These are phyloP conservation scores for Malus hybrid DNA, from an alignment of 331 rosid species.

Conservation along the genomic window DNA sequence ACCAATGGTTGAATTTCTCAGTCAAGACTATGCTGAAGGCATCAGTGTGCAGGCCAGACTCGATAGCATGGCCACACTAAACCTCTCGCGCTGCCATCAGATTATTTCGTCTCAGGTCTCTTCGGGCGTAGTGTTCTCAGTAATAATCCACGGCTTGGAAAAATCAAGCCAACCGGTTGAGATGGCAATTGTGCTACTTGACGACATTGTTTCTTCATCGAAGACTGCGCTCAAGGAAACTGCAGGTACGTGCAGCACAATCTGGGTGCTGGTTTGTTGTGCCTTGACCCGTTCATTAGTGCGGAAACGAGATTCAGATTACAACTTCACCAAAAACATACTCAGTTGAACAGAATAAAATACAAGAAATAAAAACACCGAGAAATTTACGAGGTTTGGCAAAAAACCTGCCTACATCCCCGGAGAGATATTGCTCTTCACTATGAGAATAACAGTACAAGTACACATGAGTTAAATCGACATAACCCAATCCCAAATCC, in stretches of 20 bases:
- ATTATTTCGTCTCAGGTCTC: conserved; percentile 42
- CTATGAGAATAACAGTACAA: too few relatives aligned
- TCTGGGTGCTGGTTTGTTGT: conserved; percentile 48
- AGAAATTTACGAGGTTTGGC: too few relatives aligned
- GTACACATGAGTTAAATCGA: too few relatives aligned
- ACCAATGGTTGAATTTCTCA: conserved; percentile 33
- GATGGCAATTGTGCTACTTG: conserved; percentile 36
- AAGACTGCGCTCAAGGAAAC: conserved; percentile 44
- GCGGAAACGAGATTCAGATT: too few relatives aligned
- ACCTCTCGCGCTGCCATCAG: conserved; percentile 48
- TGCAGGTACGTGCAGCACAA: conserved; percentile 29
- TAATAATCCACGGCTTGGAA: conserved; percentile 33
- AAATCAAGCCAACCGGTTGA: conserved; percentile 43
- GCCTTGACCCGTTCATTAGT: too few relatives aligned
- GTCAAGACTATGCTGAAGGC: background rate
- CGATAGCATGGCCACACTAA: conserved; percentile 61
- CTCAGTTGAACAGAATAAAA: too few relatives aligned
- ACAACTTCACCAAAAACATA: too few relatives aligned
- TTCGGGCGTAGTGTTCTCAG: conserved; percentile 34
- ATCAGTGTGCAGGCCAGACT: conserved; percentile 41
- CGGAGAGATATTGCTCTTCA: too few relatives aligned
- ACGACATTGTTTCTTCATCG: conserved; percentile 45
- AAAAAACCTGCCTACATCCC: too few relatives aligned
- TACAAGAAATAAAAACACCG: too few relatives aligned
- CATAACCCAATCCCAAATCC: too few relatives aligned